phyloP scores from a whole-genome alignment of 495 filamentous ascomycete species.

The Aspergillus wentii region DNA sequence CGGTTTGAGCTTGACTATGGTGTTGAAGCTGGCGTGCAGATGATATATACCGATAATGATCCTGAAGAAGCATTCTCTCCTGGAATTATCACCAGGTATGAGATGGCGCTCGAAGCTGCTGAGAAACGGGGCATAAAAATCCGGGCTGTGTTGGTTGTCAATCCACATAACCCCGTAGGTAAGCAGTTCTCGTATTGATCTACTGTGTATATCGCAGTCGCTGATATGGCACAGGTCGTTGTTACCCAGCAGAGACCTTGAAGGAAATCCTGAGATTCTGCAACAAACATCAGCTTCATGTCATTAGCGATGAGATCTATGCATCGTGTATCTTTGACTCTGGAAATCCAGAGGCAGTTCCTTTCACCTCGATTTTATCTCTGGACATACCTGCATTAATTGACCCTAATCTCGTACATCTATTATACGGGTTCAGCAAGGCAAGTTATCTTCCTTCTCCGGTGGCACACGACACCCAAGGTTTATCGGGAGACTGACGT shows the following conservation, averaged over 20 bases:
- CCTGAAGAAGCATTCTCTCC: constrained; percentile 24
- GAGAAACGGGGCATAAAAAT: constrained; percentile 12
- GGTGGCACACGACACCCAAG: too few species aligned
- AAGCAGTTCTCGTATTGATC: not conserved
- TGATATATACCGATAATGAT: constrained; percentile 29
- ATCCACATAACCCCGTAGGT: constrained; percentile 46
- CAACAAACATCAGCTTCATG: constrained; percentile 46
- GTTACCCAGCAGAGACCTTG: constrained; percentile 47
- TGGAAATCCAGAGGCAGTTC: constrained; percentile 23
- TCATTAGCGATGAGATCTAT: constrained; percentile 61
- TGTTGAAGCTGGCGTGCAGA: constrained; percentile 26
- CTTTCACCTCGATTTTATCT: constrained; percentile 49
- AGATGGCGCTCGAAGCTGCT: constrained; percentile 19
- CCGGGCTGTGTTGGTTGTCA: constrained; percentile 22
- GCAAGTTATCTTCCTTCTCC: constrained; percentile 5
- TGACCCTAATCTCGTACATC: constrained; percentile 45
- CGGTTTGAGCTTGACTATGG: constrained; percentile 38
- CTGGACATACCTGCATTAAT: constrained; percentile 42
- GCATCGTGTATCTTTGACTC: constrained; percentile 47
- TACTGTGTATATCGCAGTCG: not conserved
- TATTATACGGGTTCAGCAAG: constrained; percentile 57
- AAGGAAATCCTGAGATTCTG: constrained; percentile 48
- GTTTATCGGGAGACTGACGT: too few species aligned
- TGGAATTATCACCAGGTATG: constrained; percentile 24
- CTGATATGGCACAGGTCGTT: constrained; percentile 28